A percentile compares a stretch with the other conserved stretches of the same genome.
Conservation (phyloP, 2,329 filamentous ascomycete species). For the Colletotrichum chrysophilum region DNA sequence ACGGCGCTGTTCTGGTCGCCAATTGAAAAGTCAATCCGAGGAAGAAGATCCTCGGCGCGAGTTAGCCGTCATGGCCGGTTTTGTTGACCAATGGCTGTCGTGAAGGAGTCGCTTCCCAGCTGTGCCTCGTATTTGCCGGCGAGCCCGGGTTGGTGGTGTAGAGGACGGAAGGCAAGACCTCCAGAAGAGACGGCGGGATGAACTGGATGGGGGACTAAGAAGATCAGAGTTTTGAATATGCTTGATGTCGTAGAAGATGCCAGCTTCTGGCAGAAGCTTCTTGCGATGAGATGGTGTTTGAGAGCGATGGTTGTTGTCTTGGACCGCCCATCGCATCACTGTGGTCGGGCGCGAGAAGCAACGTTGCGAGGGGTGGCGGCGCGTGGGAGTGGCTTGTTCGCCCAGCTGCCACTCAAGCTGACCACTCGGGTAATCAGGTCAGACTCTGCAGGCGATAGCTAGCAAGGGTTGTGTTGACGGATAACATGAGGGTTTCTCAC, state of each 20-base stretch:
- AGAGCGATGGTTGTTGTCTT: not conserved
- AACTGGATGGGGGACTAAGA: not conserved
- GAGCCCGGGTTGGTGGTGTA: not conserved
- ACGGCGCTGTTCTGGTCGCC: not conserved
- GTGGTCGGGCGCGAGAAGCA: not conserved
- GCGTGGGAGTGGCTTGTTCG: not conserved
- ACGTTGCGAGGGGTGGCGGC: not conserved
- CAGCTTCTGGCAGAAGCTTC: not conserved
- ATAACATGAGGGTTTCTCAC: not conserved
- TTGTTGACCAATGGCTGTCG: not conserved
- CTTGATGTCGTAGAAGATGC: not conserved
- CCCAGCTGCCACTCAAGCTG: conserved; percentile 1
- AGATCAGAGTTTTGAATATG: not conserved
- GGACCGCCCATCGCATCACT: not conserved
- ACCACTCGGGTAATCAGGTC: not conserved
- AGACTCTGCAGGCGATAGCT: not conserved
- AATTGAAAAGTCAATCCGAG: not conserved
- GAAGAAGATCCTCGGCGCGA: not conserved
- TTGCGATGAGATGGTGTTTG: not conserved
- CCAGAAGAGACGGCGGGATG: not conserved
- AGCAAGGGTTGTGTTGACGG: not conserved
- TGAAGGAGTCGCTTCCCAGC: not conserved
- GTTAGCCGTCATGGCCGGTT: not conserved
- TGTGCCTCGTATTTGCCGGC: not conserved
- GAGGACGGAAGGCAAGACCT: not conserved